These are phyloP conservation scores for Magnolia kwangsiensis DNA, from an alignment of 164 flowering plant species.

Conservation along the genomic window DNA sequence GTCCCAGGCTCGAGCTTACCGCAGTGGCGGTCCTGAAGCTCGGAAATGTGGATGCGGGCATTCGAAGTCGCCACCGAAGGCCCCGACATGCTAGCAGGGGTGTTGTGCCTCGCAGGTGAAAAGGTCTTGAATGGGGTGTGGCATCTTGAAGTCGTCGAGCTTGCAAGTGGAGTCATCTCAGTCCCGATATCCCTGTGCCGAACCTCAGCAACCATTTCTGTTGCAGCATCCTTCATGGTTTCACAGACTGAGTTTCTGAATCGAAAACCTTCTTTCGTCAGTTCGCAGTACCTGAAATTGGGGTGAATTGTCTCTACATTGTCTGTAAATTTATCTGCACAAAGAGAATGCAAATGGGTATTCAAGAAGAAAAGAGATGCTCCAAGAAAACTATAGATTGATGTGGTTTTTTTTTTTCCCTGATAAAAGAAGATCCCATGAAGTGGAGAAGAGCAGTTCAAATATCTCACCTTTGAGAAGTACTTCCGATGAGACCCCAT, in stretches of 20 bases:
- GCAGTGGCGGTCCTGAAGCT: constrained; percentile 63
- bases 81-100: constrained; percentile 70
- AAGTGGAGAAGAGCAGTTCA: constrained; percentile 8
- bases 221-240: constrained; percentile 43
- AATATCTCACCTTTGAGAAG: constrained; percentile 63
- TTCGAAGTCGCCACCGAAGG: constrained; percentile 28
- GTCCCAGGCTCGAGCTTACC: constrained; percentile 62
- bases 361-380: background rate
- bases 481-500: constrained; percentile 47
- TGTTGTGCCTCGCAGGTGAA: constrained; percentile 86
- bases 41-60: constrained; percentile 39
- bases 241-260: constrained; percentile 45
- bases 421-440: no score
- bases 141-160: constrained; percentile 68
- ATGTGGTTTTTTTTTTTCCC: background rate
- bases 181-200: constrained; percentile 74
- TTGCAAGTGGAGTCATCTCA: constrained; percentile 84
- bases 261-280: constrained; percentile 64
- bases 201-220: constrained; percentile 40
- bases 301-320: constrained; percentile 44
- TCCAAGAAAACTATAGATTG: background rate
- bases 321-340: constrained; percentile 78
- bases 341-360: background rate
- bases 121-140: constrained; percentile 59
- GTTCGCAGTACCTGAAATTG: constrained; percentile 46